Evolutionary conservation across 73 alveolate species (phyloP).

Genomic region (Tetrahymena malaccensis): DNA sequence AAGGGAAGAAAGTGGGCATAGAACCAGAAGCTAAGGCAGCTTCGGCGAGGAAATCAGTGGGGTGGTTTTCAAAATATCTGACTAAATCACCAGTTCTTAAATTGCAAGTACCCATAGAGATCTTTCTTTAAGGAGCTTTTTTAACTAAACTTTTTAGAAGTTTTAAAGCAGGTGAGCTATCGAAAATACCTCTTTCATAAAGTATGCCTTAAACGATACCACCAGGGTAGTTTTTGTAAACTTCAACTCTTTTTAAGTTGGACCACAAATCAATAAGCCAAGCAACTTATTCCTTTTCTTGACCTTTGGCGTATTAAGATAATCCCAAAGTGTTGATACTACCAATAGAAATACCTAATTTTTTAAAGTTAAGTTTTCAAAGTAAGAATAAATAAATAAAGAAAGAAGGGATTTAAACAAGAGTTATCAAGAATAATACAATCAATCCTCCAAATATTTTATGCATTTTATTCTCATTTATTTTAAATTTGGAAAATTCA

Average conservation of each 20-base stretch:
- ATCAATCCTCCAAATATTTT: too few species aligned
- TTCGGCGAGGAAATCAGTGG: slow-evolving; percentile 5
- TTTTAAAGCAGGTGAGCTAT: slow-evolving; percentile 29
- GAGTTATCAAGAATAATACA: not conserved
- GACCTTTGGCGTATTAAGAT: slow-evolving; percentile 36
- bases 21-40: slow-evolving; percentile 54
- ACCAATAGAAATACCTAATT: slow-evolving; percentile 53
- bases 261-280: slow-evolving; percentile 32
- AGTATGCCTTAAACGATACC: slow-evolving; percentile 46
- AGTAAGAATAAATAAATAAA: not conserved
- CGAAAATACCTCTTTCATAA: slow-evolving; percentile 26
- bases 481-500: too few species aligned
- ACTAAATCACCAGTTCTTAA: slow-evolving; percentile 38
- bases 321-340: slow-evolving; percentile 50
- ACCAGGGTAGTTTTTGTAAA: slow-evolving; percentile 34
- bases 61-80: not conserved
- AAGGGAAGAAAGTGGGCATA: slow-evolving; percentile 62
- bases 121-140: not conserved
- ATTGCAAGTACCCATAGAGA: slow-evolving; percentile 34
- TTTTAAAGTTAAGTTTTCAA: not conserved
- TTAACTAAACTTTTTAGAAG: not conserved
- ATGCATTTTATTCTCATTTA: not conserved
- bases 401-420: too few species aligned
- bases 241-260: slow-evolving; percentile 2
- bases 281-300: slow-evolving; percentile 33